phyloP scores from a whole-genome alignment of 192 early-diverging fungal species.

The Gigaspora rosea region DNA sequence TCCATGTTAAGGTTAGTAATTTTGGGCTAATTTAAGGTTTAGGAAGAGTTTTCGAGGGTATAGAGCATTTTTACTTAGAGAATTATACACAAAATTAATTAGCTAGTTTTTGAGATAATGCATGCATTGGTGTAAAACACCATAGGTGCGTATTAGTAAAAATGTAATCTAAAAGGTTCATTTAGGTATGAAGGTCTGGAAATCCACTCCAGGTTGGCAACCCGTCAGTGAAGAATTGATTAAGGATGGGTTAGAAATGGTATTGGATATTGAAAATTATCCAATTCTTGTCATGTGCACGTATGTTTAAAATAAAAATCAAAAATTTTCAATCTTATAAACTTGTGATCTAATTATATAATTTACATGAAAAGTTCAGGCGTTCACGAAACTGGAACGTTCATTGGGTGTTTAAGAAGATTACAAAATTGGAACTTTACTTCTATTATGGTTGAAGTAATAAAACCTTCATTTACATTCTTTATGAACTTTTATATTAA shows the following conservation, averaged over 20 bases:
- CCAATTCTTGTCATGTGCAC: conserved; percentile 92
- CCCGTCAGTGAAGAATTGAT: conserved; percentile 93
- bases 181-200: conserved; percentile 68
- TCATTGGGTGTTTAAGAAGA: conserved; percentile 92
- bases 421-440: conserved; percentile 97
- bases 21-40: no score
- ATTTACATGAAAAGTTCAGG: conserved; percentile 62
- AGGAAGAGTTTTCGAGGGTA: no score
- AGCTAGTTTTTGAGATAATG: no score
- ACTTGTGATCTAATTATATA: not conserved
- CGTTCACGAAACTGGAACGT: conserved; percentile 89
- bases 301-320: conserved; percentile 46
- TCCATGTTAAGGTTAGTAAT: no score
- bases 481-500: not conserved
- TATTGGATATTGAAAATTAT: conserved; percentile 77
- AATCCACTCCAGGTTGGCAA: conserved; percentile 77
- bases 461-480: not conserved
- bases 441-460: conserved; percentile 90
- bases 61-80: no score
- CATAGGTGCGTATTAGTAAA: no score
- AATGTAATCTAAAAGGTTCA: conserved; percentile 43
- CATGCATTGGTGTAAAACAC: no score
- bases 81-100: no score
- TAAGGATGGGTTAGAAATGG: conserved; percentile 90
- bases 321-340: not conserved